A percentile compares a stretch with the other conserved stretches of the same genome.
phyloP scores from a whole-genome alignment of 2,329 filamentous ascomycete species.

The Calonectria ilicicola region DNA sequence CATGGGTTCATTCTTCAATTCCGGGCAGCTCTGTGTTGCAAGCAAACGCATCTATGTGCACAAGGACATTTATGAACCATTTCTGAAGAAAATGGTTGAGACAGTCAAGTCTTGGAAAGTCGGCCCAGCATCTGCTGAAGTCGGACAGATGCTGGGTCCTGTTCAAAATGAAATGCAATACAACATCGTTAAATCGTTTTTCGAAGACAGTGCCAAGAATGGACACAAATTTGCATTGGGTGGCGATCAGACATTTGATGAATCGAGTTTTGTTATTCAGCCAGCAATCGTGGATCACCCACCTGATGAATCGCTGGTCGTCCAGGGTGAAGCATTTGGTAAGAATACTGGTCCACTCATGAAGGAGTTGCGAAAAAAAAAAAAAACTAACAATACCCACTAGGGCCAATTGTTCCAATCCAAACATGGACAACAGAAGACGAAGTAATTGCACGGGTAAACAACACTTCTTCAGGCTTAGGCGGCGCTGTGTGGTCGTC shows the following conservation, averaged over 20 bases:
- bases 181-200: not conserved
- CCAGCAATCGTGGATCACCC: slow-evolving; percentile 5
- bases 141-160: slow-evolving; percentile 54
- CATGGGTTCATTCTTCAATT: slow-evolving; percentile 8
- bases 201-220: not conserved
- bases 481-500: not conserved
- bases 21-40: slow-evolving; percentile 29
- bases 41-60: slow-evolving; percentile 69
- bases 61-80: slow-evolving; percentile 60
- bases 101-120: not conserved
- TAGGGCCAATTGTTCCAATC: not conserved
- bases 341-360: not conserved
- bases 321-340: slow-evolving; percentile 1
- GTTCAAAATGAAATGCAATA: slow-evolving; percentile 73
- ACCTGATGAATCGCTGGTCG: not conserved
- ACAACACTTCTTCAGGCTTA: not conserved
- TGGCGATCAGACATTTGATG: not conserved
- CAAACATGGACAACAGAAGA: not conserved
- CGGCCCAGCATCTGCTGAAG: not conserved
- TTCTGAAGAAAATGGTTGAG: not conserved
- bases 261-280: not conserved
- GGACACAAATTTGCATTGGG: not conserved
- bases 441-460: not conserved
- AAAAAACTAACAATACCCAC: not conserved
- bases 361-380: not conserved